A percentile compares a stretch with the other conserved stretches of the same genome.
phyloP scores from a whole-genome alignment of 495 filamentous ascomycete species.

The Penicillium turbatum region DNA sequence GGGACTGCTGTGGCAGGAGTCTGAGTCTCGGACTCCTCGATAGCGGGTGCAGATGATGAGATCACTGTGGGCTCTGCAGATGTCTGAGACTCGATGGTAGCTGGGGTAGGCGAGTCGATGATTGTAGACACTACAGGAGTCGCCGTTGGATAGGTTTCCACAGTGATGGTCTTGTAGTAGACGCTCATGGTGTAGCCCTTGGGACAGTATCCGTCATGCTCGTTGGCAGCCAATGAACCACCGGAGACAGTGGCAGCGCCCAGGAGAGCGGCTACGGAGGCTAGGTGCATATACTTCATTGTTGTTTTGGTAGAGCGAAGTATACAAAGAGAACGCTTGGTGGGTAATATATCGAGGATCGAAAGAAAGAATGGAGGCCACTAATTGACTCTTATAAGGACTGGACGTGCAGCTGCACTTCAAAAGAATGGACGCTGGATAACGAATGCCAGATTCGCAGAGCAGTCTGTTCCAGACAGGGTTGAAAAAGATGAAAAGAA shows the following conservation, averaged over 20 bases:
- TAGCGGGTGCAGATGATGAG: not conserved
- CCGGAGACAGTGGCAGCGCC: constrained; percentile 32
- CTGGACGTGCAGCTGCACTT: constrained; percentile 24
- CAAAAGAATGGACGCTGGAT: constrained; percentile 37
- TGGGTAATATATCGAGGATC: not conserved
- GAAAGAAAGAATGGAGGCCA: constrained; percentile 5
- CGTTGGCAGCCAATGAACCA: constrained; percentile 20
- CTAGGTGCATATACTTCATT: constrained; percentile 36
- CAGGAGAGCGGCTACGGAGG: constrained; percentile 29
- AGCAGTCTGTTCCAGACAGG: constrained; percentile 27
- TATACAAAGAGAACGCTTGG: not conserved
- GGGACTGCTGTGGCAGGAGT: not conserved
- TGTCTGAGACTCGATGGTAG: not conserved
- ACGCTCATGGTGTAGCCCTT: constrained; percentile 26
- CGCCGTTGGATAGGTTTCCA: not conserved
- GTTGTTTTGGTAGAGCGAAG: not conserved
- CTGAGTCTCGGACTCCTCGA: not conserved
- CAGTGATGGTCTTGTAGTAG: constrained; percentile 7
- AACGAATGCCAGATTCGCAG: constrained; percentile 26
- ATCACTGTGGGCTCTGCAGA: constrained; percentile 4
- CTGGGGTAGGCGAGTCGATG: not conserved
- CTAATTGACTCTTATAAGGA: constrained; percentile 13
- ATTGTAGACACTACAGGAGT: constrained; percentile 10
- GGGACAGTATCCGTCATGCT: constrained; percentile 26
- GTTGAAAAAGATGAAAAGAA: constrained; percentile 10